Conservation (phyloP, 768 basidiomycete species). For the Lentinula sp. region DNA sequence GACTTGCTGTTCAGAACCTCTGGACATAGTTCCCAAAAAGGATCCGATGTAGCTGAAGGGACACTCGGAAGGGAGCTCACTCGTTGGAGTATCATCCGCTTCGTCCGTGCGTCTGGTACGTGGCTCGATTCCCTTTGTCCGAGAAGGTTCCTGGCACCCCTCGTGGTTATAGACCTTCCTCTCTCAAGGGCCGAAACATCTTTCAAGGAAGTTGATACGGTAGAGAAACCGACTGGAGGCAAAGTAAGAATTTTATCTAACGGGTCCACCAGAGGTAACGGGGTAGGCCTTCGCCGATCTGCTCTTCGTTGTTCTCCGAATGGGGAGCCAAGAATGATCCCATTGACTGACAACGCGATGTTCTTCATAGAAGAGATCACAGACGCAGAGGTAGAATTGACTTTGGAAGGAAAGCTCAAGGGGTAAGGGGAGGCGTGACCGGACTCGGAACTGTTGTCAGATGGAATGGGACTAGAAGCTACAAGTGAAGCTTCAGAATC, state of each 20-base stretch:
- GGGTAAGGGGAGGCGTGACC: neutral
- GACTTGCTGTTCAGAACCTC: neutral
- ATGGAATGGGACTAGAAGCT: neutral
- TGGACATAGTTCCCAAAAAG: neutral
- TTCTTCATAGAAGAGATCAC: neutral
- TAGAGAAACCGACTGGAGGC: neutral
- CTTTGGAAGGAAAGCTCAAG: neutral
- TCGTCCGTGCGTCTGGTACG: neutral
- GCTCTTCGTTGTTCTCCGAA: neutral
- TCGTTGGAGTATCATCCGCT: neutral
- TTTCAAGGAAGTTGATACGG: neutral
- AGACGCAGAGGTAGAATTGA: neutral
- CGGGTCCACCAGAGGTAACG: neutral
- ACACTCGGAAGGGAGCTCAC: neutral
- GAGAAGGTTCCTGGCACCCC: neutral
- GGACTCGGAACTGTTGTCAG: neutral
- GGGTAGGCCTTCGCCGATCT: neutral
- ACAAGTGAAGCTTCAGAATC: neutral
- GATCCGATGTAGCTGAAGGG: neutral
- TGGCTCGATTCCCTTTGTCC: neutral
- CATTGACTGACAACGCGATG: neutral
- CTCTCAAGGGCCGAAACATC: neutral
- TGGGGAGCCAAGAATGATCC: neutral
- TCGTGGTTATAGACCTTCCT: neutral
- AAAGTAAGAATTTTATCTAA: neutral